Percentiles rank a stretch among this genome's conserved stretches.
Conservation (phyloP, 1,284 basidiomycete genomes). For the Vanrija sp. region DNA sequence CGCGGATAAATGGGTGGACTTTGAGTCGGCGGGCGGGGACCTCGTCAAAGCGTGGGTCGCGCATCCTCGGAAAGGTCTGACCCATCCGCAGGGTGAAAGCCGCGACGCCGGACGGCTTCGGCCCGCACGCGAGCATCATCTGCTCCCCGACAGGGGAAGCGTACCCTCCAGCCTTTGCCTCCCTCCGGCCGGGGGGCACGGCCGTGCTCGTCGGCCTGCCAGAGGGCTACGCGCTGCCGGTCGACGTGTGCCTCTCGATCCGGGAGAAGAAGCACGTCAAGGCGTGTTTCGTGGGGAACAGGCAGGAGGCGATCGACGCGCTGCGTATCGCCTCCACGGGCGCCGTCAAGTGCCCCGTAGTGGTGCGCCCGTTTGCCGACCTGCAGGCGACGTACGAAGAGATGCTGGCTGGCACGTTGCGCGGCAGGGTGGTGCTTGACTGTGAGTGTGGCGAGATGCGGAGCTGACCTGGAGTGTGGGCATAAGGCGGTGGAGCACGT, state of each 20-base stretch:
- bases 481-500: too few species aligned
- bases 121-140: slow-evolving; percentile 70
- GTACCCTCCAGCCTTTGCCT: too few species aligned
- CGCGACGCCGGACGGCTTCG: slow-evolving; percentile 61
- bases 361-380: slow-evolving; percentile 54
- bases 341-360: slow-evolving; percentile 60
- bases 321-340: slow-evolving; percentile 67
- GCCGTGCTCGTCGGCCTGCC: slow-evolving; percentile 57
- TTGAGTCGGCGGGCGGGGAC: slow-evolving; percentile 49
- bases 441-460: background rate
- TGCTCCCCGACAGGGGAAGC: slow-evolving; percentile 47
- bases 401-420: slow-evolving; percentile 6
- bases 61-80: too few species aligned
- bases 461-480: too few species aligned
- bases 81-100: slow-evolving; percentile 45
- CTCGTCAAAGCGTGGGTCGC: slow-evolving; percentile 1
- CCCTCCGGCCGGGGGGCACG: slow-evolving; percentile 34
- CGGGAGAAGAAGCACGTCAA: slow-evolving; percentile 64
- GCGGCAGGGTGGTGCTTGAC: slow-evolving; percentile 11
- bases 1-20: slow-evolving; percentile 76
- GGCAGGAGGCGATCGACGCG: slow-evolving; percentile 69
- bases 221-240: slow-evolving; percentile 37
- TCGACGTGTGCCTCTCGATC: slow-evolving; percentile 69
- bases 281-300: slow-evolving; percentile 68
- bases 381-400: slow-evolving; percentile 40